A percentile compares a stretch with the other conserved stretches of the same genome.
phyloP scores from a whole-genome alignment of 148 eudicot genomes.

The Diospyros kaki region DNA sequence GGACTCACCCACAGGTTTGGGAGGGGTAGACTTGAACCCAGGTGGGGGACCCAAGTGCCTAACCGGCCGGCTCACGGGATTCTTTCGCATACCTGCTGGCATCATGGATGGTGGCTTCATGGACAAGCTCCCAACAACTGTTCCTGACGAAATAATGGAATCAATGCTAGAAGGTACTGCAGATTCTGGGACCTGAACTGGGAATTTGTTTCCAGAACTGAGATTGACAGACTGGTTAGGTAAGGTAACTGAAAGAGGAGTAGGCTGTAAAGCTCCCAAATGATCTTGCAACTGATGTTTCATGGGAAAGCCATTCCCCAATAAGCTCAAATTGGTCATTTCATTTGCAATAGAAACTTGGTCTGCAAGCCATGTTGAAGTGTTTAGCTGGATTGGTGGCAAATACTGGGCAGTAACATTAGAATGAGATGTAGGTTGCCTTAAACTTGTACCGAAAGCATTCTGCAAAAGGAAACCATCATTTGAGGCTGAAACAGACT shows the following conservation, averaged over 20 bases:
- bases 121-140: conserved; percentile 24
- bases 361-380: conserved; percentile 44
- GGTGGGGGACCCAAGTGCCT: conserved; percentile 94
- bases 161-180: conserved; percentile 36
- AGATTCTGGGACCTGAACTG: conserved; percentile 35
- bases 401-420: conserved; percentile 27
- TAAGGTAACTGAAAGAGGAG: conserved; percentile 49
- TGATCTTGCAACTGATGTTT: conserved; percentile 33
- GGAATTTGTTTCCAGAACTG: conserved; percentile 25
- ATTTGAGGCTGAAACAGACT: conserved; percentile 21
- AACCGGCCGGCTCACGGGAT: conserved; percentile 76
- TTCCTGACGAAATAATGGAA: conserved; percentile 35
- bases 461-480: conserved; percentile 25
- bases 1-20: conserved; percentile 41
- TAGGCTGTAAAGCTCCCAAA: conserved; percentile 35
- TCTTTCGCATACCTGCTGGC: conserved; percentile 48
- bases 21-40: conserved; percentile 58
- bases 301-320: conserved; percentile 42
- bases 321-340: conserved; percentile 41
- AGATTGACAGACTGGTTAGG: conserved; percentile 41
- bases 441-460: conserved; percentile 24
- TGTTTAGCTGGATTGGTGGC: conserved; percentile 32
- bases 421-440: conserved; percentile 25
- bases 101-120: conserved; percentile 29
- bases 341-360: conserved; percentile 50